Conservation (phyloP, 1,139 yeast species). For the Pichia sp. region DNA sequence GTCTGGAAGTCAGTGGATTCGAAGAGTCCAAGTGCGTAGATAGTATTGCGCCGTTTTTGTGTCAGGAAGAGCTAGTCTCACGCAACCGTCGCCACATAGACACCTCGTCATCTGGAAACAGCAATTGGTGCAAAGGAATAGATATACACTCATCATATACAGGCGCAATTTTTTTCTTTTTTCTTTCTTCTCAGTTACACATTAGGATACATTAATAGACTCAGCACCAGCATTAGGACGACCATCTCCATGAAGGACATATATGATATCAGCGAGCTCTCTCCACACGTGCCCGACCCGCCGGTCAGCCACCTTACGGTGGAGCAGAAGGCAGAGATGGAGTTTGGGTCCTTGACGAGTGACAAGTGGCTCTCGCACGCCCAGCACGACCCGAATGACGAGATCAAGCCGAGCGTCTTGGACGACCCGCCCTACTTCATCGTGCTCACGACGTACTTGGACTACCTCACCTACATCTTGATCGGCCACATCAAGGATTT, state of each 20-base stretch:
- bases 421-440: slow-evolving; percentile 88
- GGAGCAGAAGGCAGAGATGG: slow-evolving; percentile 56
- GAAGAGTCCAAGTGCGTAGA: not conserved
- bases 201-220: not conserved
- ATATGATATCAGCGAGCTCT: slow-evolving; percentile 15
- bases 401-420: slow-evolving; percentile 53
- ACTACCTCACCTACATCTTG: slow-evolving; percentile 76
- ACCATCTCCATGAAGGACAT: slow-evolving; percentile 4
- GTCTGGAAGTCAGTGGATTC: not conserved
- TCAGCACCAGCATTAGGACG: not conserved
- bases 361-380: slow-evolving; percentile 53
- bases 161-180: not conserved
- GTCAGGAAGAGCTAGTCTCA: too few relatives aligned
- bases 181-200: not conserved
- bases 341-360: slow-evolving; percentile 59
- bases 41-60: too few relatives aligned
- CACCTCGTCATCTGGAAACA: too few relatives aligned
- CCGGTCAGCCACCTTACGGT: slow-evolving; percentile 44
- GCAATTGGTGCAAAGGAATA: too few relatives aligned
- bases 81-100: not conserved
- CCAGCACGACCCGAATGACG: slow-evolving; percentile 49
- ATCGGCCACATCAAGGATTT: slow-evolving; percentile 90
- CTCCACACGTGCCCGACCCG: slow-evolving; percentile 43
- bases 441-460: slow-evolving; percentile 75
- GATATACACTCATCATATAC: not conserved